Base-by-base conservation (phyloP, 164 flowering plant species). In the Sextonia rubra region DNA sequence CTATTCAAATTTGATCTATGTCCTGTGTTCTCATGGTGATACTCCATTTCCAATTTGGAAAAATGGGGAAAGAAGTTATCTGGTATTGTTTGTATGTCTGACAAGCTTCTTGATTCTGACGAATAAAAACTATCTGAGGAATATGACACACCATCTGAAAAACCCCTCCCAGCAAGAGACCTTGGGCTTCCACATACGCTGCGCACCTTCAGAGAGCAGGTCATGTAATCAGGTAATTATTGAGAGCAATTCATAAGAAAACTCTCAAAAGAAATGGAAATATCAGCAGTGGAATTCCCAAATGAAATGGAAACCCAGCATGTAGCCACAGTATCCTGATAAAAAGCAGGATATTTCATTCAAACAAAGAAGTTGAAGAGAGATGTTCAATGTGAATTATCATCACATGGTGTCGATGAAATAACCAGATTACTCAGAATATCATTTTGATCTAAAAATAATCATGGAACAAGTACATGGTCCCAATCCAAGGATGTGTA, bases 141-240 rank as follows among this genome's bases (percentile, higher is more conserved):
- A 77, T 73, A 71, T 17, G 87, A 82, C 29, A 83, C 70, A 24
- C 84, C 87, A 80, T 89, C 89, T 66, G 89, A 84, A 68, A 77
- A 73, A 71, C 81, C 83, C 77, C 86, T 80, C 62, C 83, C 86
- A 22, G 82, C 80, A 68, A 82, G 78, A 69, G 87, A 85, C 62
- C 71, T 78, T 47, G 93, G 89, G 80, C 90, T 89, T 22, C 87
- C 90, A 74, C 82, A 84, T 65, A 83, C 73, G 80, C 90, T 86
- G 60, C 62, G 88, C 47, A 85, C 87, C 93, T 89, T 77, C 74
- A 85, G 64, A 47, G 74, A 23, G 64, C 6, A 69, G 48, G 11
- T 49, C 12, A 44, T 17, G 52, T 25, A 67, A 70, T 71, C 69
- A 76, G 74, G n/a, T n/a, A 25, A 30, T 55, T 71, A 61, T 58